Evolutionary conservation across 108 stramenopile genomes (phyloP).

Genomic region (Skeletonema marinoi): DNA sequence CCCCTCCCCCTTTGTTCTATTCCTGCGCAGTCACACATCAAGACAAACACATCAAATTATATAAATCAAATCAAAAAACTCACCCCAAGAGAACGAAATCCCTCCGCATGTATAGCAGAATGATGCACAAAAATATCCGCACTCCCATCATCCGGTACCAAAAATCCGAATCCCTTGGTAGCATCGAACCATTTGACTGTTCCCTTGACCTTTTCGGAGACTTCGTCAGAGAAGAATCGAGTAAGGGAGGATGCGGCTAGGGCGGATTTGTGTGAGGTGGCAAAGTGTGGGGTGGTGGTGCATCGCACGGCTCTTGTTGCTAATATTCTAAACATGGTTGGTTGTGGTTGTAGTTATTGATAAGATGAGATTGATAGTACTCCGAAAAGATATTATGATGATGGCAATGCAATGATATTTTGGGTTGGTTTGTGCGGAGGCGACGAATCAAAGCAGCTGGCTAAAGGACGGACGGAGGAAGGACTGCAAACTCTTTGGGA

Average conservation of each 20-base stretch:
- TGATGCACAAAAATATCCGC: slow-evolving; percentile 60
- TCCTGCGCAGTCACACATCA: neutral
- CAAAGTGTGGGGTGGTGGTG: neutral
- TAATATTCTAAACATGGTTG: neutral
- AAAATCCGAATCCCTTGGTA: slow-evolving; percentile 47
- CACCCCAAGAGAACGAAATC: slow-evolving; percentile 62
- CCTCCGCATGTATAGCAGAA: slow-evolving; percentile 41
- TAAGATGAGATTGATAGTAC: neutral
- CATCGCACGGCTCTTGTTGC: neutral
- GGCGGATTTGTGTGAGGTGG: neutral
- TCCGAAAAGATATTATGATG: neutral
- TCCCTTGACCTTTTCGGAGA: slow-evolving; percentile 2
- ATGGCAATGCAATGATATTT: neutral
- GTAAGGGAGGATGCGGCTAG: neutral
- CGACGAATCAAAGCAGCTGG: neutral
- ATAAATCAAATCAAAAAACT: neutral
- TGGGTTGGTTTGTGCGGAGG: neutral
- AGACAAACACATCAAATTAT: neutral
- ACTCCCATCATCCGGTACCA: slow-evolving; percentile 41
- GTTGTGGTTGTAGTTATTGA: neutral
- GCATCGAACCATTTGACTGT: slow-evolving; percentile 34
- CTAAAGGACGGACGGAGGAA: neutral
- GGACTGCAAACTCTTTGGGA: no score
- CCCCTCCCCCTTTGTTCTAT: neutral
- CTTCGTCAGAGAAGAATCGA: slow-evolving; percentile 1